Evolutionary conservation across 257 asterid species (phyloP), one percentile per base, ranked within the genome.

Genomic region (Solanum verrucosum): DNA sequence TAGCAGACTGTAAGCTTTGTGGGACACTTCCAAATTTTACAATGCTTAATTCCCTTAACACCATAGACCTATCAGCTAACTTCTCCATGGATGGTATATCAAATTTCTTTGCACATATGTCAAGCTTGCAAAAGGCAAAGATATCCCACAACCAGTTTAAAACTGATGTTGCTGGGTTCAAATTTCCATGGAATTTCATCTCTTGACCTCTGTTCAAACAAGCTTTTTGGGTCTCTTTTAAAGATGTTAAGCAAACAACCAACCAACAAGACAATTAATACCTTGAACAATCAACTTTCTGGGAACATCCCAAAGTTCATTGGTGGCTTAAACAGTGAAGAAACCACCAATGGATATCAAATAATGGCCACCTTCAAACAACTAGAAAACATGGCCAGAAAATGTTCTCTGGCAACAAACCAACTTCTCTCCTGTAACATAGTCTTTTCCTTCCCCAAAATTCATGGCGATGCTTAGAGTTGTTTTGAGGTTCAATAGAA

Each of bases 41-140:
- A 29, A 92, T 38, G 34, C 98, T 98, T 5, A 94, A 89, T 74
- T 93, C 94, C 9, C 87, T 96, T 89, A 90, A 70, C 88, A 91
- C 95, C 14, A 74, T 96, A 77, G 98, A 95, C 93, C 93, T 95
- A 9, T 95, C 99, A 0, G 93, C 93, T 73, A 96, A 95, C 93
- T 89, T 89, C 70, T 94, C 94, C 93, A 92, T 93, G 0, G 86
- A 67, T 38, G 98, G 98, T 87, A 75, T 95, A 56, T 90, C 94
- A 7, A 86, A 56, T 52, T 95, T 96, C 93, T 84, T 93, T 81
- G 84, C 85, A 37, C 92, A 87, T 67, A 93, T 94, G 97, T 82
- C 89, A 3, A 92, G 89, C 89, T 86, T 96, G 91, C 93, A 92
- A 87, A 63, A 78, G 21, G 95, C 91, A 35, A 95, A 93, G 91